Conservation (phyloP, 2,329 filamentous ascomycete genomes). For the Aschersonia sp. region DNA sequence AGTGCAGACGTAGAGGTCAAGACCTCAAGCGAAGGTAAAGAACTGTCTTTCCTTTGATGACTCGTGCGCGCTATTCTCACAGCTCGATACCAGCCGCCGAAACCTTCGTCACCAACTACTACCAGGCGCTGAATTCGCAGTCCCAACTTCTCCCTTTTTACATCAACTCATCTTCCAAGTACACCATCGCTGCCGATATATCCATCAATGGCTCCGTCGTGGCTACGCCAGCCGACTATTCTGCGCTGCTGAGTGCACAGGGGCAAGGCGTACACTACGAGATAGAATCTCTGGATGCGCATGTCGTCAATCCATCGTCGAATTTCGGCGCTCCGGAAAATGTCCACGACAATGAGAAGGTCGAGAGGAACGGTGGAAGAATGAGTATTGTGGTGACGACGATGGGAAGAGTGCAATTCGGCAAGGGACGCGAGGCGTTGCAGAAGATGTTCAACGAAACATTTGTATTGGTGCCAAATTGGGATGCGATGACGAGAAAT, state of each 20-base stretch:
- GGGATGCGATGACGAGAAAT: constrained; percentile 40
- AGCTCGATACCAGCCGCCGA: constrained; percentile 42
- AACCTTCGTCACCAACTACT: constrained; percentile 60
- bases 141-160: constrained; percentile 55
- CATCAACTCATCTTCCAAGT: constrained; percentile 39
- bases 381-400: constrained; percentile 62
- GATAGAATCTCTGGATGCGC: constrained; percentile 61
- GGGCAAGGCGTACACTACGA: constrained; percentile 50
- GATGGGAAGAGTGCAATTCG: constrained; percentile 58
- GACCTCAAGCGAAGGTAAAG: constrained; percentile 30
- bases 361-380: constrained; percentile 36
- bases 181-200: constrained; percentile 50
- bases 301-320: constrained; percentile 61
- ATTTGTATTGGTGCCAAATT: constrained; percentile 68
- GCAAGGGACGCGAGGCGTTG: constrained; percentile 44
- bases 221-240: constrained; percentile 47
- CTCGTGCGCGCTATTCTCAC: neutral
- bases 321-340: constrained; percentile 38
- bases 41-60: neutral
- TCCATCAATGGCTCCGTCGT: constrained; percentile 65
- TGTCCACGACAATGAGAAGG: constrained; percentile 24
- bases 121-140: constrained; percentile 56
- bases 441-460: constrained; percentile 65
- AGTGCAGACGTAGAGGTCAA: constrained; percentile 28
- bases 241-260: constrained; percentile 53